Evolutionary conservation across 148 eudicot genomes (phyloP), one percentile per base, ranked within the genome.

Genomic region (Fagopyrum tataricum): DNA sequence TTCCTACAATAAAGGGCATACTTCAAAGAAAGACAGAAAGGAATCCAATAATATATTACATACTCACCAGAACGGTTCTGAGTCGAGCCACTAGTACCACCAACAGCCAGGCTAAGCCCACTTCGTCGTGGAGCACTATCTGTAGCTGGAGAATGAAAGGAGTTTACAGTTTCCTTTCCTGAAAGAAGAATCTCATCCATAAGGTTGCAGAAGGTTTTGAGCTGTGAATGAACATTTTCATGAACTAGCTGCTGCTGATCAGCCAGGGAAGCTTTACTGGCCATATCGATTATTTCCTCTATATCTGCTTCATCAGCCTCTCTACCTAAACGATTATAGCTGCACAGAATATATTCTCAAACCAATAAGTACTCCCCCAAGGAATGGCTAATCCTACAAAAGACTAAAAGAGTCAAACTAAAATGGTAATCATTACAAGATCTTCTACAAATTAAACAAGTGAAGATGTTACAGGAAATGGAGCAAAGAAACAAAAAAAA

Each of bases 201-300:
- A 64, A 74, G 70, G 31, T 62, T 70, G 81, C 91, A 83, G 78
- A 94, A 82, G 48, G 75, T 82, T 78, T 76, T 85, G 11, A 89
- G 77, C 76, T 94, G 97, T 72, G 84, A 80, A 79, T 91, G 92
- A 15, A 87, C 82, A 69, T 94, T 94, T 72, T 94, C 97, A 79
- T 94, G 97, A 75, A 94, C 98, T 76, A 84, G 93, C 64, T 78
- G 85, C 72, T 91, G 86, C 79, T 94, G 98, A 76, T 94, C 96
- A 73, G 80, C 83, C 52, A 91, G 77, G 71, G 91, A 77, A 76
- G 98, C 91, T 76, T 89, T 87, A 73, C 75, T 76, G 70, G 96
- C 98, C 85, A 94, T 79, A 73, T 88, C 90, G 76, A 94, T 89
- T 72, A 94, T 89, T 82, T 89, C 97, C 64, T 94, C 97, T 52